These are phyloP conservation scores for Amylocarpus encephaloides DNA, from an alignment of 2,329 filamentous ascomycete genomes.

Conservation along the genomic window DNA sequence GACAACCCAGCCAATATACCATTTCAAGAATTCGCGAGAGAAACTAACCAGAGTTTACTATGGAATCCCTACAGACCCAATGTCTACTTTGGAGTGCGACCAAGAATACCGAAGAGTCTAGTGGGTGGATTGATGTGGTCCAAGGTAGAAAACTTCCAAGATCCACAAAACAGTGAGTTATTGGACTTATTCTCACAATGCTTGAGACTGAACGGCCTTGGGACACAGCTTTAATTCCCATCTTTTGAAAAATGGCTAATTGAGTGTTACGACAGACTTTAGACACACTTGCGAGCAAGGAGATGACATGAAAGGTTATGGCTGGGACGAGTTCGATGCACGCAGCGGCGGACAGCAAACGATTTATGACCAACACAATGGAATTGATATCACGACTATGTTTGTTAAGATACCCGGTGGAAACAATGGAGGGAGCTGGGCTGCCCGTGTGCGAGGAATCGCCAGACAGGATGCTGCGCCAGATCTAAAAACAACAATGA, in stretches of 20 bases:
- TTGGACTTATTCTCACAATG: background rate
- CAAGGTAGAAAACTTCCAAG: conserved; percentile 70
- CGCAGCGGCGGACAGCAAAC: conserved; percentile 80
- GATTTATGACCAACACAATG: conserved; percentile 84
- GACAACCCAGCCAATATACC: conserved; percentile 24
- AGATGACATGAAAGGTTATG: conserved; percentile 89
- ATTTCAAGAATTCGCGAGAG: conserved; percentile 32
- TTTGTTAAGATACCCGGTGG: conserved; percentile 92
- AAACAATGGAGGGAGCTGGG: conserved; percentile 84
- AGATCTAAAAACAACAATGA: conserved; percentile 66
- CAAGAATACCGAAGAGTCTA: conserved; percentile 74
- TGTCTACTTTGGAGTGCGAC: conserved; percentile 85
- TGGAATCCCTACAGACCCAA: conserved; percentile 96
- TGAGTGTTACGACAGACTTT: conserved; percentile 52
- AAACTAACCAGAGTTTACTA: conserved; percentile 75
- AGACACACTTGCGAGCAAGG: conserved; percentile 95
- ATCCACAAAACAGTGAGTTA: conserved; percentile 66
- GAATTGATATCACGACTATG: conserved; percentile 82
- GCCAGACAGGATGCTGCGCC: conserved; percentile 62
- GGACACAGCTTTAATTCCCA: too few species aligned
- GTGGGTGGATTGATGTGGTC: conserved; percentile 84
- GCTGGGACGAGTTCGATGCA: conserved; percentile 96
- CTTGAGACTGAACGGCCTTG: background rate
- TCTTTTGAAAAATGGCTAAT: conserved; percentile 10
- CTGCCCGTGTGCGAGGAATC: conserved; percentile 75